Conservation (phyloP, 495 filamentous ascomycete species). For the Chaetomium tenue region DNA sequence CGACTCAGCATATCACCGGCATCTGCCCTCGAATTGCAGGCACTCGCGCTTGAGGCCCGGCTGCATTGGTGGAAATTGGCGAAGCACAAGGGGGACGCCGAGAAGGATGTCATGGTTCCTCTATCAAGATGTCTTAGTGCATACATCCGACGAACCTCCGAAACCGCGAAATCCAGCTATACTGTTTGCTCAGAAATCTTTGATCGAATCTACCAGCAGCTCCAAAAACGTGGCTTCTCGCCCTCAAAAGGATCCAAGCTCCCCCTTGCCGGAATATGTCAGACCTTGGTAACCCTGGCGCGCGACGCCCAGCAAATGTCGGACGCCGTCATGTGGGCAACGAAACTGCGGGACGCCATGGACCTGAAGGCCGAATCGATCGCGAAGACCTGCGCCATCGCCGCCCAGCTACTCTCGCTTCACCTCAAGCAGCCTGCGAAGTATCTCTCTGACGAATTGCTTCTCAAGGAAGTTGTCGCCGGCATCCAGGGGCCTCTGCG, state of each 20-base stretch:
- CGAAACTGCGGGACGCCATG: constrained; percentile 37
- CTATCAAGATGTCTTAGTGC: constrained; percentile 62
- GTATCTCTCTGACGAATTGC: constrained; percentile 37
- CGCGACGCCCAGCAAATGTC: constrained; percentile 44
- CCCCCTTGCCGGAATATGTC: constrained; percentile 41
- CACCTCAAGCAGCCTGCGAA: constrained; percentile 40
- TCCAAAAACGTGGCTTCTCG: constrained; percentile 29
- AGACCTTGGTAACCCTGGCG: constrained; percentile 42
- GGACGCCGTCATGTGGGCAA: constrained; percentile 52
- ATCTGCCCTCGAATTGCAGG: constrained; percentile 61
- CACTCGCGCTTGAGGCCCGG: constrained; percentile 64
- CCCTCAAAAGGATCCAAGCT: constrained; percentile 32
- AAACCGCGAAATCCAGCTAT: constrained; percentile 45
- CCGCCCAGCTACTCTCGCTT: constrained; percentile 47
- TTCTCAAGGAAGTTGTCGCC: constrained; percentile 51
- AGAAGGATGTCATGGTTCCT: constrained; percentile 68
- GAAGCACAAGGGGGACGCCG: constrained; percentile 63
- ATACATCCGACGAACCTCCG: constrained; percentile 56
- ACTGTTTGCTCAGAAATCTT: constrained; percentile 29
- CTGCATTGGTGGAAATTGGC: constrained; percentile 69
- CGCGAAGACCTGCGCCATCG: constrained; percentile 44
- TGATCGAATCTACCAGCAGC: constrained; percentile 28
- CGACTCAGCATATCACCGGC: constrained; percentile 58
- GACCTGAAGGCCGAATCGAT: constrained; percentile 41
- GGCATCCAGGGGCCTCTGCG: constrained; percentile 57